Base-by-base conservation (phyloP, 345 rosid species). In the Arabis alpina region DNA sequence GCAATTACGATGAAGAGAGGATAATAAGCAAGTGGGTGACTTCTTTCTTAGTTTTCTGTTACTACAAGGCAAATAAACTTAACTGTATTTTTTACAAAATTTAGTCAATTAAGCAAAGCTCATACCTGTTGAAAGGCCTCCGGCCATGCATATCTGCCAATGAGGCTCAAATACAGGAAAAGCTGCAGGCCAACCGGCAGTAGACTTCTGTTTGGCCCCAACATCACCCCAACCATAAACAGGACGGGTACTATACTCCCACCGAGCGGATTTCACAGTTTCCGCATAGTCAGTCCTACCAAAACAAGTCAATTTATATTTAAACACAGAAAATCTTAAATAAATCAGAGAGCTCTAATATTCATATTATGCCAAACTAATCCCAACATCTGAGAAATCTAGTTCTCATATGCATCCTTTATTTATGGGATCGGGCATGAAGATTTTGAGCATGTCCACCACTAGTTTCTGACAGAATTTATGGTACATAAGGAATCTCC, bases 121-220 rank as follows among this genome's bases (percentile, higher is more conserved):
- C 68, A 42, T 61, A 80, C 98, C 98, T 75, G 97, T 93, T 79
- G 98, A 93, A 71, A 93, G 97, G 71, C 98, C 97, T 61, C 90
- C 90, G 4, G 94, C 98, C 97, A 93, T 87, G 88, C 98, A 91
- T 72, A 89, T 73, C 86, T 93, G 98, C 98, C 98, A 93, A 61
- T 93, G 98, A 64, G 98, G 98, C 85, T 93, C 98, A 66, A 93
- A 93, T 60, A 93, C 86, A 64, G 98, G 97, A 77, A 93, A 86
- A 70, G 87, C 98, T 16, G 98, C 98, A 69, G 83, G 88, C 98
- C 98, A 93, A 59, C 98, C 97, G 10, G 98, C 98, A 11, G 98
- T 86, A 12, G 98, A 85, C 82, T 87, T 89, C 81, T 91, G 98
- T 61, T 79, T 77, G 41, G 82, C 74, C 58, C 86, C 88, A 68